phyloP scores from a whole-genome alignment of 2,329 filamentous ascomycete species.

The Arthrobotrys sphaeroides region DNA sequence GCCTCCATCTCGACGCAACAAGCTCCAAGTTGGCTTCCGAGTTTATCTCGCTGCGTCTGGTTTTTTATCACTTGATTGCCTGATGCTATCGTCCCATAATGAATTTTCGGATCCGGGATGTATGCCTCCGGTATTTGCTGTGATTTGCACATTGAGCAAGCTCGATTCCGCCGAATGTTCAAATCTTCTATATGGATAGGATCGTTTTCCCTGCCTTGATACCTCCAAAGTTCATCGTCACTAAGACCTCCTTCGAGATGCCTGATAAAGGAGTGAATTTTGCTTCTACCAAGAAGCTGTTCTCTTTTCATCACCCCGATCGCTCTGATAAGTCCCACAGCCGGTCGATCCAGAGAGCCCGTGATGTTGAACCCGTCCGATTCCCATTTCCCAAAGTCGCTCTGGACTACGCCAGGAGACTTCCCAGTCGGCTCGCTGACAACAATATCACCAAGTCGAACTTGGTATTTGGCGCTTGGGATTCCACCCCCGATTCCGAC shows the following conservation, averaged over 20 bases:
- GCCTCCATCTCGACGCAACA: conserved; percentile 20
- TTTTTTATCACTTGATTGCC: conserved; percentile 10
- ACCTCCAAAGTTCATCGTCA: not conserved
- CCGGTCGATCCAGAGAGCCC: not conserved
- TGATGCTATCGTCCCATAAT: conserved; percentile 4
- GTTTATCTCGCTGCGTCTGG: not conserved
- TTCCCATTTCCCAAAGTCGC: conserved; percentile 8
- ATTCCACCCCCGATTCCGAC: conserved; percentile 22
- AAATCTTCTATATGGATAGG: not conserved
- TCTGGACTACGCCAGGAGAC: conserved; percentile 6
- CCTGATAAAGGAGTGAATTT: not conserved
- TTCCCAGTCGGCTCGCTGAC: not conserved
- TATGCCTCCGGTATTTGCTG: not conserved
- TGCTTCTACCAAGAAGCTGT: not conserved
- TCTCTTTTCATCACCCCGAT: not conserved
- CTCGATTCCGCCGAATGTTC: not conserved
- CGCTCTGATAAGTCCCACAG: not conserved
- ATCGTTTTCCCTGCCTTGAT: not conserved
- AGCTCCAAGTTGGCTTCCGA: not conserved
- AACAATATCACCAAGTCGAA: conserved; percentile 5
- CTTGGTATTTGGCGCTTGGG: not conserved
- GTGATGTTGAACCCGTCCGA: not conserved
- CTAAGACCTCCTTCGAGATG: not conserved
- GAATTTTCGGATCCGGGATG: not conserved
- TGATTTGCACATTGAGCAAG: not conserved